These are phyloP conservation scores for Trichosporon inkin DNA, from an alignment of 1,284 basidiomycete species.

Conservation along the genomic window DNA sequence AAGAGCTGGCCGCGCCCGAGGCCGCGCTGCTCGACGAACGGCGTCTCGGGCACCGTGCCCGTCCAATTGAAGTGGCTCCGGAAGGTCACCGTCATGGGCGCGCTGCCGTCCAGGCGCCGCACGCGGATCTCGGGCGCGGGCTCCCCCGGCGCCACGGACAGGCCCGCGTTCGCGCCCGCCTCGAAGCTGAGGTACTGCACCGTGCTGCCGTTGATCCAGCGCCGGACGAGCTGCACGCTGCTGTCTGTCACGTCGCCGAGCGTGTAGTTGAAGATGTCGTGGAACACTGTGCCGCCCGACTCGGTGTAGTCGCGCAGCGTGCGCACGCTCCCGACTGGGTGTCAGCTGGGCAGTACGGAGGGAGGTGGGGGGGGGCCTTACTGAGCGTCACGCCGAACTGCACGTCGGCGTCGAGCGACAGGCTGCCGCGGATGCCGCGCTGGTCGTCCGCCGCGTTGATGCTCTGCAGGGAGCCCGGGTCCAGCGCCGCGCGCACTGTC, in stretches of 20 bases:
- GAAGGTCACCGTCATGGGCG: conserved; percentile 43
- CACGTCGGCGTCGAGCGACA: conserved; percentile 47
- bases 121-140: conserved; percentile 24
- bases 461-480: conserved; percentile 20
- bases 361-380: too few relatives aligned
- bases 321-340: conserved; percentile 49
- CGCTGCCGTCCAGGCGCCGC: conserved; percentile 32
- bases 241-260: conserved; percentile 44
- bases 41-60: conserved; percentile 23
- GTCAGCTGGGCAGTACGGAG: conserved; percentile 5
- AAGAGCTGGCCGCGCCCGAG: conserved; percentile 48
- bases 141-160: neutral
- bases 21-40: conserved; percentile 32
- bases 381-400: conserved; percentile 50
- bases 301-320: conserved; percentile 52
- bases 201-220: conserved; percentile 52
- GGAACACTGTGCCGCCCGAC: conserved; percentile 33
- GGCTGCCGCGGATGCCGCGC: conserved; percentile 48
- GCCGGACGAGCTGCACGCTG: conserved; percentile 47
- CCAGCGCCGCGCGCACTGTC: conserved; percentile 34
- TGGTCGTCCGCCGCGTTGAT: conserved; percentile 37
- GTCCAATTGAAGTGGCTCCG: conserved; percentile 52
- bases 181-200: conserved; percentile 46
- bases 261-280: conserved; percentile 54
- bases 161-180: conserved; percentile 36